These are phyloP conservation scores for Mayamaea pseudoterrestris DNA, from an alignment of 108 stramenopile species.

Conservation along the genomic window DNA sequence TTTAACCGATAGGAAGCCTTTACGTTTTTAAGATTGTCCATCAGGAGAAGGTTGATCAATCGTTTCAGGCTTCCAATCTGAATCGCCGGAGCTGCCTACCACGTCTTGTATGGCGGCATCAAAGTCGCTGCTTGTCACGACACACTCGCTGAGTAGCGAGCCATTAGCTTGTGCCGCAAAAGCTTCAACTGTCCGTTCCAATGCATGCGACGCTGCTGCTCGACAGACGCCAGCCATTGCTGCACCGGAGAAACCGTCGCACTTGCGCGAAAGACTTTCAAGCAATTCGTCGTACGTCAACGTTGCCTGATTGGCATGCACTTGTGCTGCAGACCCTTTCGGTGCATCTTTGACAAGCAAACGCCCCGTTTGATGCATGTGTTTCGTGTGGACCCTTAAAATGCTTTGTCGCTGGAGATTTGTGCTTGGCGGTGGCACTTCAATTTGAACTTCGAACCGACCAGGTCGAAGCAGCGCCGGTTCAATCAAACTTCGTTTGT, in stretches of 20 bases:
- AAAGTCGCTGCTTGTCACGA: neutral
- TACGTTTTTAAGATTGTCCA: no score
- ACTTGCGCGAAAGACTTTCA: conserved; percentile 37
- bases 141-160: neutral
- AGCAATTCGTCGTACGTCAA: conserved; percentile 50
- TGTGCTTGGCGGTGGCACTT: conserved; percentile 70
- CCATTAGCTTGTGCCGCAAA: conserved; percentile 18
- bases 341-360: conserved; percentile 65
- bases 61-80: no score
- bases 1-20: no score
- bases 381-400: conserved; percentile 60
- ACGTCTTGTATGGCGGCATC: neutral
- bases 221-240: conserved; percentile 61
- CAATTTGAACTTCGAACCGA: conserved; percentile 79
- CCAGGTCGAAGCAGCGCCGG: conserved; percentile 71
- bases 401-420: conserved; percentile 58
- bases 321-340: conserved; percentile 30
- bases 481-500: conserved; percentile 81
- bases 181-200: conserved; percentile 60
- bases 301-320: conserved; percentile 1
- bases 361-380: conserved; percentile 61
- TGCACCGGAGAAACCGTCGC: conserved; percentile 75
- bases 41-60: no score
- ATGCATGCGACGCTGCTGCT: conserved; percentile 65
- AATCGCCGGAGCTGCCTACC: neutral